Evolutionary conservation across 352 stramenopile species (phyloP).

Genomic region (Phytophthora meadii): DNA sequence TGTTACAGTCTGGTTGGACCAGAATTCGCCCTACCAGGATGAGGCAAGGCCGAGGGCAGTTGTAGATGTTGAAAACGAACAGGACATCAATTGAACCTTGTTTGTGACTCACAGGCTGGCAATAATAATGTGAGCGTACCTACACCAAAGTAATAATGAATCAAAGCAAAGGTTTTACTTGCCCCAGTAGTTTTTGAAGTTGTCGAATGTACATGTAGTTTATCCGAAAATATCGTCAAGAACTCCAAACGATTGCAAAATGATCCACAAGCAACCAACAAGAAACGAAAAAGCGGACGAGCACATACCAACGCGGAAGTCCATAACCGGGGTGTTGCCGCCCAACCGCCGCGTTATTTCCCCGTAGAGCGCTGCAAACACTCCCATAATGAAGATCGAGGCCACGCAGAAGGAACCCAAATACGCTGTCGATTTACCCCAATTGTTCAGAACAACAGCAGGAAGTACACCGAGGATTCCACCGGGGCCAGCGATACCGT

Average conservation of each 20-base stretch:
- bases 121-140: too few relatives aligned
- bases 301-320: slow-evolving; percentile 54
- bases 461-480: slow-evolving; percentile 87
- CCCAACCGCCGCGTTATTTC: slow-evolving; percentile 52
- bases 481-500: slow-evolving; percentile 76
- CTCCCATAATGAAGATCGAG: slow-evolving; percentile 89
- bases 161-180: slow-evolving; percentile 24
- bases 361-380: slow-evolving; percentile 84
- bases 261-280: slow-evolving; percentile 73
- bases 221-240: slow-evolving; percentile 69
- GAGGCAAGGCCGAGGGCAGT: too few relatives aligned
- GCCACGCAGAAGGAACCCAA: slow-evolving; percentile 84
- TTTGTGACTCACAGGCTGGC: too few relatives aligned
- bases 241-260: slow-evolving; percentile 60
- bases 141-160: too few relatives aligned
- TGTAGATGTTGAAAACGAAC: too few relatives aligned
- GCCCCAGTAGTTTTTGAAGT: neutral
- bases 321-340: slow-evolving; percentile 31
- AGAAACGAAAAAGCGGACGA: slow-evolving; percentile 65
- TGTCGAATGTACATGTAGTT: too few relatives aligned
- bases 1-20: too few relatives aligned
- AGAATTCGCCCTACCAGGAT: too few relatives aligned
- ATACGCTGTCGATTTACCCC: slow-evolving; percentile 69
- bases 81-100: too few relatives aligned
- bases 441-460: slow-evolving; percentile 40